Conservation (phyloP, 495 filamentous ascomycete species). For the Tuber melanosporum region DNA sequence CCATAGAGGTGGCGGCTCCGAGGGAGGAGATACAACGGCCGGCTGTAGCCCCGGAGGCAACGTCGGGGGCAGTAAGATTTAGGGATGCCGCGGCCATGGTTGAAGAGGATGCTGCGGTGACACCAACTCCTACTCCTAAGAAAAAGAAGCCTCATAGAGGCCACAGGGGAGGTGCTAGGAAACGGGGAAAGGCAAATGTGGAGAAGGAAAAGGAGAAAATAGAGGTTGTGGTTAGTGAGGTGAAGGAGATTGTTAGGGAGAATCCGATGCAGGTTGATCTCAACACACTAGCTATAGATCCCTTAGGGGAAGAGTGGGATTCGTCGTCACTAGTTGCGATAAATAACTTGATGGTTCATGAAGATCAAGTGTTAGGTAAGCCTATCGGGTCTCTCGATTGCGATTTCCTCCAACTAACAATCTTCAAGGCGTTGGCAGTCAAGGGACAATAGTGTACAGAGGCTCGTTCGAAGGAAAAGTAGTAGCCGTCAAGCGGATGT, state of each 20-base stretch:
- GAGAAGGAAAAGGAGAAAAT: conserved; percentile 46
- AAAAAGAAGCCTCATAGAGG: conserved; percentile 82
- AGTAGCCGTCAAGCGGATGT: conserved; percentile 94
- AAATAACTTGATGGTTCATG: conserved; percentile 61
- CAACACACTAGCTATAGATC: conserved; percentile 39
- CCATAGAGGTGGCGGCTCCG: background rate
- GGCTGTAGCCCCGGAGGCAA: conserved; percentile 10
- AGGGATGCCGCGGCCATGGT: conserved; percentile 22
- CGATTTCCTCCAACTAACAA: conserved; percentile 14
- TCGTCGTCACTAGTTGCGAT: conserved; percentile 31
- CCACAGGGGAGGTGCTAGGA: conserved; percentile 68
- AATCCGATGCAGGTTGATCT: conserved; percentile 39
- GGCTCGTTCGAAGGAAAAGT: conserved; percentile 84
- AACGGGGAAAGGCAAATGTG: conserved; percentile 51
- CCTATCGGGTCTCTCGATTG: conserved; percentile 8
- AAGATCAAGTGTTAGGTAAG: conserved; percentile 64
- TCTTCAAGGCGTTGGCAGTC: conserved; percentile 54
- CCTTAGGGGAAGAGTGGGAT: conserved; percentile 16
- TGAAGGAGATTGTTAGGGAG: conserved; percentile 44
- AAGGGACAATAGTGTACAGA: conserved; percentile 77
- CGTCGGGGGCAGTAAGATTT: conserved; percentile 27
- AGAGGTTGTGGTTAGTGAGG: conserved; percentile 46
- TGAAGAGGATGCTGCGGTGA: conserved; percentile 11
- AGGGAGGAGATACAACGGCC: conserved; percentile 9
- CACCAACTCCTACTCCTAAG: conserved; percentile 47